phyloP scores from a whole-genome alignment of 2,329 filamentous ascomycete genomes.

The Tolypocladium cylindrosporum region DNA sequence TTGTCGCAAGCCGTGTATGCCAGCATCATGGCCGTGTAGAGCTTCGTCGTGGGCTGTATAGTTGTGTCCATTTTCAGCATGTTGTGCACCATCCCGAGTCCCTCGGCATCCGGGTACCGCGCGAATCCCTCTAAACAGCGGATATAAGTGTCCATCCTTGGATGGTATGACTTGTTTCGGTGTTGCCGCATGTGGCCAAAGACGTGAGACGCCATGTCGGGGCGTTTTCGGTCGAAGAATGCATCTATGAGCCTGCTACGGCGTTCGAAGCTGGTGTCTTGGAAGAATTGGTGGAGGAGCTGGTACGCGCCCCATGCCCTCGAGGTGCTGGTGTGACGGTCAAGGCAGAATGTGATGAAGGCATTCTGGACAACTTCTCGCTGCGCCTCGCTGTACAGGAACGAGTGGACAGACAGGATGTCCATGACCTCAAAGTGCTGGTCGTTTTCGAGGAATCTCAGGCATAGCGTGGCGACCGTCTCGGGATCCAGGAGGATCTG shows the following conservation, averaged over 20 bases:
- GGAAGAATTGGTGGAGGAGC: slow-evolving; percentile 54
- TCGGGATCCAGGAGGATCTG: slow-evolving; percentile 60
- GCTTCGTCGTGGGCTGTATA: slow-evolving; percentile 62
- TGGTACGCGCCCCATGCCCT: slow-evolving; percentile 57
- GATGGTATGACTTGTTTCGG: slow-evolving; percentile 49
- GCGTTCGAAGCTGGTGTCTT: slow-evolving; percentile 52
- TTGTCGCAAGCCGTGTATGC: slow-evolving; percentile 66
- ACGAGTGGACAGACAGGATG: slow-evolving; percentile 65
- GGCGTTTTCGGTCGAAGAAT: slow-evolving; percentile 68
- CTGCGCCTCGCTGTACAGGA: slow-evolving; percentile 60
- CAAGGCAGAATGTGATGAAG: slow-evolving; percentile 58
- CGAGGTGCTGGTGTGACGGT: slow-evolving; percentile 50
- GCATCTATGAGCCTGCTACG: slow-evolving; percentile 68
- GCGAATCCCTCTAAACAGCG: slow-evolving; percentile 69
- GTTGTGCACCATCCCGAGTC: slow-evolving; percentile 71
- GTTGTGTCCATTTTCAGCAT: slow-evolving; percentile 89
- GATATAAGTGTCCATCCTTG: slow-evolving; percentile 66
- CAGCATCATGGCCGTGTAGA: slow-evolving; percentile 81
- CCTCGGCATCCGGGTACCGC: slow-evolving; percentile 39
- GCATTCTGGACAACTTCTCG: slow-evolving; percentile 55
- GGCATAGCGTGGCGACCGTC: slow-evolving; percentile 64
- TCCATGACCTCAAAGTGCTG: slow-evolving; percentile 74
- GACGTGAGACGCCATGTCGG: slow-evolving; percentile 77
- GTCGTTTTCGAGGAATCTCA: slow-evolving; percentile 63
- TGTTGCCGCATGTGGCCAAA: slow-evolving; percentile 93